Base-by-base conservation (phyloP, 768 basidiomycete species). In the Lepiota venenata region DNA sequence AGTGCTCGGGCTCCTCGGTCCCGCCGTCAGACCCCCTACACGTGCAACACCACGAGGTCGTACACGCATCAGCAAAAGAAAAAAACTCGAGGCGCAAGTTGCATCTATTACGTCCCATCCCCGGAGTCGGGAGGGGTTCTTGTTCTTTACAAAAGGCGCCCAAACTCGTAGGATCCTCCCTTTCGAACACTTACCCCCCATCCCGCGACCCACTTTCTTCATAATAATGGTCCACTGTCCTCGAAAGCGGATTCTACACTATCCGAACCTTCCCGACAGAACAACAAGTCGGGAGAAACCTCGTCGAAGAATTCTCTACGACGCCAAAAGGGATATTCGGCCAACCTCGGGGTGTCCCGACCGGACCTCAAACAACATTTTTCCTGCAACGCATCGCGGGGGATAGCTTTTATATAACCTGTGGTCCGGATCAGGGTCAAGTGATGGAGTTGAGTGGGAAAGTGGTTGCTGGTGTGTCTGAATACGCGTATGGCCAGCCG, bases 311-410 rank as follows among this genome's bases (percentile, higher is more conserved):
- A 3, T 39, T 18, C 27, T 48, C 53, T 3, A 11, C 4, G 3
- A 20, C 36, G 9, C 53, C 53, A 1, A 55, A 55, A 55, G 53
- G 39, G 21, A 35, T 55, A 16, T 47, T 35, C n/a, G 53, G 53
- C 0, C 53, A 55, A 48, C 53, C 53, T 1, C 38, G 38, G 2
- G 47, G 53, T n/a, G 53, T 48, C 10, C 53, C 53, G 4, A 11
- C 48, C 0, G 48, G 25, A 18, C 39, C 39, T 20, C 35, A 55
- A 27, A 55, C 46, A 3, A 47, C 53, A 16, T 48, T 55, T 29
- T 29, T 36, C n/a, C 36, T 55, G 14, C 43, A 40, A 3, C 53
- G 36, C 20, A 29, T 37, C 6, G 46, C 46, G 5, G 39, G 46
- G 12, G 46, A 48, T 36, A 41, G 46, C 8, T 55, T 35, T 25